Evolutionary conservation across 2,329 filamentous ascomycete genomes (phyloP).

Genomic region (Fusarium clavum): DNA sequence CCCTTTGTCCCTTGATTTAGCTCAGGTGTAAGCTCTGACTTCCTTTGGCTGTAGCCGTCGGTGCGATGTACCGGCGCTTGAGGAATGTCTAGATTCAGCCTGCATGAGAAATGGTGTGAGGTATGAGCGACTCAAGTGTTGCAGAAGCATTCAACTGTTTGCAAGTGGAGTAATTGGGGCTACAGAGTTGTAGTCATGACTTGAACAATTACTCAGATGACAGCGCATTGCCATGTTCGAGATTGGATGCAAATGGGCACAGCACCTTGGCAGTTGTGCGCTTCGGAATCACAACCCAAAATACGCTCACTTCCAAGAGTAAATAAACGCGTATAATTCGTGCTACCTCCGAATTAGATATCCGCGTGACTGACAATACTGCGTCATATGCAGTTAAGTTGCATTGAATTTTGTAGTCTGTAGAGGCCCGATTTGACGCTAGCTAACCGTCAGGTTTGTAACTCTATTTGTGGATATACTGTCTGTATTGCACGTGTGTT

Average conservation of each 20-base stretch:
- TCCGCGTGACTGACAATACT: slow-evolving; percentile 31
- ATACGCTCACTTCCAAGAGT: slow-evolving; percentile 20
- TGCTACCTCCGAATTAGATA: neutral
- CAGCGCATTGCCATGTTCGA: slow-evolving; percentile 21
- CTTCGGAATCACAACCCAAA: neutral
- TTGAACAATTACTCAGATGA: slow-evolving; percentile 21
- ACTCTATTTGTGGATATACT: slow-evolving; percentile 25
- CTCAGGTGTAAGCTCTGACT: neutral
- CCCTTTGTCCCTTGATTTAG: slow-evolving; percentile 22
- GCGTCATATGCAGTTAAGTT: slow-evolving; percentile 35
- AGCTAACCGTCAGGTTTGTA: slow-evolving; percentile 28
- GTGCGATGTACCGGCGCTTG: slow-evolving; percentile 9
- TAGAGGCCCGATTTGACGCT: slow-evolving; percentile 31
- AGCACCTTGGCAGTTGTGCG: slow-evolving; percentile 10
- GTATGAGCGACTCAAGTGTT: slow-evolving; percentile 12
- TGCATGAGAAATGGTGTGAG: slow-evolving; percentile 42
- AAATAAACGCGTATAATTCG: neutral
- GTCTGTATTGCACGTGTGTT: neutral
- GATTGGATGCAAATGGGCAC: slow-evolving; percentile 5
- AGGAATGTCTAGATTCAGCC: slow-evolving; percentile 28
- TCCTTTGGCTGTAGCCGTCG: slow-evolving; percentile 2
- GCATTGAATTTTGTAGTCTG: slow-evolving; percentile 22
- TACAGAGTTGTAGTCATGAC: slow-evolving; percentile 26
- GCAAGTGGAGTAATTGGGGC: slow-evolving; percentile 41
- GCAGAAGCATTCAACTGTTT: slow-evolving; percentile 26